Conservation (phyloP, 2,329 filamentous ascomycete species). For the Dissoconium aciculare region DNA sequence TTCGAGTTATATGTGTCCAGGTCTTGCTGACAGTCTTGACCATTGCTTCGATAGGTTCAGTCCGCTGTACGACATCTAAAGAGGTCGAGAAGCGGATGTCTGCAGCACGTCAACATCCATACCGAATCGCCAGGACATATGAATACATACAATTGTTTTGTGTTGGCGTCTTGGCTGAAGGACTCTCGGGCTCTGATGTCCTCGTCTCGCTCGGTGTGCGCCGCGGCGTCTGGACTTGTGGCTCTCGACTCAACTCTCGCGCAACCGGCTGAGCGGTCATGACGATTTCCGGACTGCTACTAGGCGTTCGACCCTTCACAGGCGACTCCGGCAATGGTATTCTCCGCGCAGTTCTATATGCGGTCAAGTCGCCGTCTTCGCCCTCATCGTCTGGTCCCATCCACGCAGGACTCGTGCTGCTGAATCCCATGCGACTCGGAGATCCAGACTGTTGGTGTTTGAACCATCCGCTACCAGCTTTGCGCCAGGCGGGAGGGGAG, state of each 20-base stretch:
- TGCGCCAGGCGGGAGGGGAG: slow-evolving; percentile 52
- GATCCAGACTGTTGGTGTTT: slow-evolving; percentile 25
- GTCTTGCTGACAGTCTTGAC: slow-evolving; percentile 48
- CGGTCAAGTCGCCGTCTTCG: slow-evolving; percentile 34
- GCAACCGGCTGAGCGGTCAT: slow-evolving; percentile 7
- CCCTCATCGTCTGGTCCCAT: slow-evolving; percentile 37
- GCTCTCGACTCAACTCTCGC: slow-evolving; percentile 13
- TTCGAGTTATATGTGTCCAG: slow-evolving; percentile 48
- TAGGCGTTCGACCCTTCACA: slow-evolving; percentile 23
- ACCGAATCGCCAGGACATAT: neutral
- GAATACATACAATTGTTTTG: slow-evolving; percentile 24
- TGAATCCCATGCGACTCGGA: slow-evolving; percentile 34
- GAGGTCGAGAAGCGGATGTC: slow-evolving; percentile 79
- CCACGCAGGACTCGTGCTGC: slow-evolving; percentile 44
- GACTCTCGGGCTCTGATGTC: slow-evolving; percentile 11
- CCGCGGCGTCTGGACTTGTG: too few relatives aligned
- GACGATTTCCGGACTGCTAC: slow-evolving; percentile 19
- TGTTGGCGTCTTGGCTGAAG: slow-evolving; percentile 15
- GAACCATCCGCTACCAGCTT: slow-evolving; percentile 46
- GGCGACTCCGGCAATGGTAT: slow-evolving; percentile 46
- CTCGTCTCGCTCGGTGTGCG: slow-evolving; percentile 9
- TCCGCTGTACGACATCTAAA: slow-evolving; percentile 76
- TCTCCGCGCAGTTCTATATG: slow-evolving; percentile 17
- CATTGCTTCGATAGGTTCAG: slow-evolving; percentile 64
- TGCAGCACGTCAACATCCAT: slow-evolving; percentile 24